Base-by-base conservation (phyloP, 495 filamentous ascomycete genomes). In the Penicillium dipodomyicola region DNA sequence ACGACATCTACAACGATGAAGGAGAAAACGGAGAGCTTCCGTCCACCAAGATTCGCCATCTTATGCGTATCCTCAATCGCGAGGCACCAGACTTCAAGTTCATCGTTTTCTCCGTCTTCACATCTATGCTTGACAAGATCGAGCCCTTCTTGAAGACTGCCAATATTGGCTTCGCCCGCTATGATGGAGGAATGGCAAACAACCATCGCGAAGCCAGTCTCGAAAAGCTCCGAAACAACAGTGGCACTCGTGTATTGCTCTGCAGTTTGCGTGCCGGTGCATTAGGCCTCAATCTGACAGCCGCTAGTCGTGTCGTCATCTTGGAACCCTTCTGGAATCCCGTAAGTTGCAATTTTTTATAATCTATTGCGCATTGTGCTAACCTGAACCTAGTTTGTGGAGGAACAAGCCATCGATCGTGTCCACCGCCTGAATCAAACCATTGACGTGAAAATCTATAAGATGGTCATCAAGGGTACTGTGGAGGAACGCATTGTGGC, bases 271-370 rank as follows among this genome's bases (percentile, higher is more conserved):
- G 93, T 56, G 96, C 94, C 67, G 94, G 94, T 60, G 91, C 91
- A 14, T 70, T 98, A 40, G 94, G 94, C 3, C 82, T 98, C 15
- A 98, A 98, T 70, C 79, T 98, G 29, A 97, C 95, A 5, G 94
- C 93, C 0, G 94, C 94, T 15, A 91, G 88, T 58, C 82, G 94
- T 35, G 94, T 98, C 9, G 83, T 98, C 39, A 97, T 98, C 65
- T 75, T 98, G 30, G 94, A 98, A 67, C 94, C 94, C 0, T 98
- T 97, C 72, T 98, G 94, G 94, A 98, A 98, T 72, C 89, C 94
- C 45, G 85, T 88, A 80, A 72, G 84, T 78, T 39, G 23, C 54
- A 11, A n/a, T 32, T 5, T 33, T 32, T 9, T 20, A 27, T 22
- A n/a, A 49, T 17, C 29, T 11, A 19, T 48, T 23, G 35, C 43